Percentiles rank a stretch among this genome's conserved stretches.
phyloP scores from a whole-genome alignment of 306 rosid genomes.

The Pueraria montana region DNA sequence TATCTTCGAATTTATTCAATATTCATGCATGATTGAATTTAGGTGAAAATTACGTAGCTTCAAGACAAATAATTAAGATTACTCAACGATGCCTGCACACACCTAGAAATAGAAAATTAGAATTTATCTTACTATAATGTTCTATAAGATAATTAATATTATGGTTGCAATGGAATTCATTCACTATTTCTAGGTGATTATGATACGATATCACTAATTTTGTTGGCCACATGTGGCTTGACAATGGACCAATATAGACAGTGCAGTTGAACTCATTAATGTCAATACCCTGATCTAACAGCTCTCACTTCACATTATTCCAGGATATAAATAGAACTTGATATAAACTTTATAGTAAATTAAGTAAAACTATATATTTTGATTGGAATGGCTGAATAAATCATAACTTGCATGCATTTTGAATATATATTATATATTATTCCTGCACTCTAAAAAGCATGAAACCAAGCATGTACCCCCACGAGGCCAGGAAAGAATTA shows the following conservation, averaged over 20 bases:
- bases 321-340: neutral
- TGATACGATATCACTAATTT: neutral
- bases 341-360: neutral
- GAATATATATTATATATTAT: neutral
- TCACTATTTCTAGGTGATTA: constrained; percentile 1
- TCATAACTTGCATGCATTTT: constrained; percentile 4
- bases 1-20: constrained; percentile 1
- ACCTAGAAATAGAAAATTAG: neutral
- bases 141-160: neutral
- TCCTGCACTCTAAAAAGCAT: neutral
- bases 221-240: neutral
- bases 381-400: neutral
- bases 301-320: neutral
- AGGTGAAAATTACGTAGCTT: neutral
- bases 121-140: neutral
- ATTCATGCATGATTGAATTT: neutral
- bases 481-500: neutral
- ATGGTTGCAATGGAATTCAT: neutral
- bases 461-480: neutral
- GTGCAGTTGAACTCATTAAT: constrained; percentile 2
- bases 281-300: neutral
- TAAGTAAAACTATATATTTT: neutral
- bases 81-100: neutral
- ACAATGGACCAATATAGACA: neutral
- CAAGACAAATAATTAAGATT: neutral